Conservation (phyloP, 192 early-diverging fungal species). For the Dimargaris xerosporica region DNA sequence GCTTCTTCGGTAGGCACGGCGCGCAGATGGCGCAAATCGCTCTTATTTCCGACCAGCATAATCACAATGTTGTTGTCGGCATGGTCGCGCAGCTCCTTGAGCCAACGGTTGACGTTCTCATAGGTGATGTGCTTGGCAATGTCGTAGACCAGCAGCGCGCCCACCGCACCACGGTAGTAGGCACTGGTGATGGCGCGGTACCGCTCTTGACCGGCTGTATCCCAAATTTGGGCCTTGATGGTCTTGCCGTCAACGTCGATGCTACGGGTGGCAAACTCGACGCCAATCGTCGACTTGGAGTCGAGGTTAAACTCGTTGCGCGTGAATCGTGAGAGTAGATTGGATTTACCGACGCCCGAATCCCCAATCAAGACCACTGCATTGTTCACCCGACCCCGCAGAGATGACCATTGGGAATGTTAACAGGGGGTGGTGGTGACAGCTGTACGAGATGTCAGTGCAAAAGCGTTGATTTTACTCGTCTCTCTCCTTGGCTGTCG, state of each 20-base stretch:
- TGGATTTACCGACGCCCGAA: slow-evolving; percentile 96
- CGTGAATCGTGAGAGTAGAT: slow-evolving; percentile 91
- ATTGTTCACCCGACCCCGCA: neutral
- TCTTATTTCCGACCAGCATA: slow-evolving; percentile 99
- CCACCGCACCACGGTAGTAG: slow-evolving; percentile 94
- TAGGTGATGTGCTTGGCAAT: slow-evolving; percentile 93
- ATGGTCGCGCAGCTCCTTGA: slow-evolving; percentile 95
- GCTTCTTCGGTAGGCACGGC: slow-evolving; percentile 97
- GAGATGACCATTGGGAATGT: slow-evolving; percentile 7
- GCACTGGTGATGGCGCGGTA: slow-evolving; percentile 79
- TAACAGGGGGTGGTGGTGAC: slow-evolving; percentile 9
- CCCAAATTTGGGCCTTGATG: slow-evolving; percentile 99
- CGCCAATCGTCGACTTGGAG: slow-evolving; percentile 98
- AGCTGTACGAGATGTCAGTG: too few relatives aligned
- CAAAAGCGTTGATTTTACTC: too few relatives aligned
- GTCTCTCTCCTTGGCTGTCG: too few relatives aligned
- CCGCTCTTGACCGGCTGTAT: slow-evolving; percentile 84
- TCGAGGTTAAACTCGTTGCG: slow-evolving; percentile 97
- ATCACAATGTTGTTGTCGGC: slow-evolving; percentile 97
- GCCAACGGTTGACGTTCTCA: slow-evolving; percentile 92
- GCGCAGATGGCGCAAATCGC: slow-evolving; percentile 87
- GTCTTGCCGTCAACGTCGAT: slow-evolving; percentile 95
- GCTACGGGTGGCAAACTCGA: slow-evolving; percentile 92
- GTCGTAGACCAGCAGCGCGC: slow-evolving; percentile 93
- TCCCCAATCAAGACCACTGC: slow-evolving; percentile 83